A percentile compares a stretch with the other conserved stretches of the same genome.
phyloP scores from a whole-genome alignment of 768 basidiomycete species.

The Suillus luteus region DNA sequence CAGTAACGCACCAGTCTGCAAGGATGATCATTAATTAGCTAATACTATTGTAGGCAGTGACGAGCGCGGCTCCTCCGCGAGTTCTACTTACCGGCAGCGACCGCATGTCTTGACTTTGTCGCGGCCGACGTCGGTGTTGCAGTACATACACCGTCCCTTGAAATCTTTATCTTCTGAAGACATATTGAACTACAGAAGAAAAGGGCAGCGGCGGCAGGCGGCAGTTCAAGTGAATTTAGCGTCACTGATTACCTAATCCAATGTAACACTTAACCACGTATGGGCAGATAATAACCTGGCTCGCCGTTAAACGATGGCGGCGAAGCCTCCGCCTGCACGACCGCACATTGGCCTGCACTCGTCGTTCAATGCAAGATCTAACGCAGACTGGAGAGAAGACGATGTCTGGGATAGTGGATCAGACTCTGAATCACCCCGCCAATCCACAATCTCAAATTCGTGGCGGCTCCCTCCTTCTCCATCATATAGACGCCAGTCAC shows the following conservation, averaged over 20 bases:
- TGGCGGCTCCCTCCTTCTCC: constrained; percentile 39
- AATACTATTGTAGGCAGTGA: background rate
- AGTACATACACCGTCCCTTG: constrained; percentile 29
- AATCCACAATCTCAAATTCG: constrained; percentile 49
- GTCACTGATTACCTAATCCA: background rate
- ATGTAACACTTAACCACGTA: background rate
- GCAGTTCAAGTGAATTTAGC: background rate
- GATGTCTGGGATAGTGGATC: constrained; percentile 87
- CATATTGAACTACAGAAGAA: background rate
- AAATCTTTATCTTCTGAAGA: constrained; percentile 18
- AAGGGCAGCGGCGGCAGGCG: background rate
- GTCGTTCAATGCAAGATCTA: constrained; percentile 44
- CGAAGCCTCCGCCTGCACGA: constrained; percentile 70
- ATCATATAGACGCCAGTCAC: constrained; percentile 25
- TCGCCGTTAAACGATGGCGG: constrained; percentile 40
- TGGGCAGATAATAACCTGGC: constrained; percentile 12
- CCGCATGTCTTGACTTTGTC: constrained; percentile 28
- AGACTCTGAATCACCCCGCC: constrained; percentile 71
- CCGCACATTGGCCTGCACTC: constrained; percentile 71
- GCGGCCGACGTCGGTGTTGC: constrained; percentile 23
- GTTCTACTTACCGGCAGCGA: constrained; percentile 25
- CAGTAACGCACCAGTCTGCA: constrained; percentile 32
- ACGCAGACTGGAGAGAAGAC: constrained; percentile 77
- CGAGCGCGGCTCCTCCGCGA: background rate
- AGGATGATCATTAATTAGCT: constrained; percentile 2